These are phyloP conservation scores for Tolypocladium pustulatum DNA, from an alignment of 2,329 filamentous ascomycete genomes.

Conservation along the genomic window DNA sequence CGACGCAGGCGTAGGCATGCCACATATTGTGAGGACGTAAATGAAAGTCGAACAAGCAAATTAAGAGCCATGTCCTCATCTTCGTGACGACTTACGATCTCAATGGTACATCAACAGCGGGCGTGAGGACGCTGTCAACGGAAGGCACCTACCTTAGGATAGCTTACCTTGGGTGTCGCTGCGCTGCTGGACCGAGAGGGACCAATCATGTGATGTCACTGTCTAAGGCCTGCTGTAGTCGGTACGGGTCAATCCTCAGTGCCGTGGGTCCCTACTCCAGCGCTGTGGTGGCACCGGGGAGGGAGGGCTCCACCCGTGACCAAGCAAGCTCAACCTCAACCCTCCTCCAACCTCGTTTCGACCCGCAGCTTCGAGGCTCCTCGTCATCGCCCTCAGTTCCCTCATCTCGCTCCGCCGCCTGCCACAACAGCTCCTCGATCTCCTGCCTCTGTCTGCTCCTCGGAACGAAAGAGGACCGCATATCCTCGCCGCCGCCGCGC, in stretches of 20 bases:
- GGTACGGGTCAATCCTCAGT: background rate
- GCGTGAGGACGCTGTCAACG: background rate
- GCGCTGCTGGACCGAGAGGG: background rate
- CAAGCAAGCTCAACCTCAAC: slow-evolving; percentile 26
- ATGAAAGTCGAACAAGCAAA: background rate
- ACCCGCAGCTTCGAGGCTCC: slow-evolving; percentile 8
- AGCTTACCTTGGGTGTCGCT: background rate
- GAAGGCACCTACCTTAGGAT: too few relatives aligned
- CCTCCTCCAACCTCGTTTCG: slow-evolving; percentile 25
- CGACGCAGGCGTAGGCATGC: background rate
- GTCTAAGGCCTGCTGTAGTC: background rate
- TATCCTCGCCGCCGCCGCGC: slow-evolving; percentile 1
- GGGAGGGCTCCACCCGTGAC: slow-evolving; percentile 20
- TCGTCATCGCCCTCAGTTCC: slow-evolving; percentile 8
- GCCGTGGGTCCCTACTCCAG: slow-evolving; percentile 10
- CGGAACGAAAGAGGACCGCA: background rate
- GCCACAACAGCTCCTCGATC: background rate
- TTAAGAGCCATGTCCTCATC: too few relatives aligned
- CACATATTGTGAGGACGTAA: background rate
- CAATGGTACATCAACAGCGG: background rate
- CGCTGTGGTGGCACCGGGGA: slow-evolving; percentile 12
- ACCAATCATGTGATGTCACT: slow-evolving; percentile 1
- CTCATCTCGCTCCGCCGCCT: slow-evolving; percentile 3
- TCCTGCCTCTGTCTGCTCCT: slow-evolving; percentile 1
- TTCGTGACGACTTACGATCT: too few relatives aligned